These are phyloP conservation scores for Candida tallmaniae DNA, from an alignment of 805 yeast genomes.

Conservation along the genomic window DNA sequence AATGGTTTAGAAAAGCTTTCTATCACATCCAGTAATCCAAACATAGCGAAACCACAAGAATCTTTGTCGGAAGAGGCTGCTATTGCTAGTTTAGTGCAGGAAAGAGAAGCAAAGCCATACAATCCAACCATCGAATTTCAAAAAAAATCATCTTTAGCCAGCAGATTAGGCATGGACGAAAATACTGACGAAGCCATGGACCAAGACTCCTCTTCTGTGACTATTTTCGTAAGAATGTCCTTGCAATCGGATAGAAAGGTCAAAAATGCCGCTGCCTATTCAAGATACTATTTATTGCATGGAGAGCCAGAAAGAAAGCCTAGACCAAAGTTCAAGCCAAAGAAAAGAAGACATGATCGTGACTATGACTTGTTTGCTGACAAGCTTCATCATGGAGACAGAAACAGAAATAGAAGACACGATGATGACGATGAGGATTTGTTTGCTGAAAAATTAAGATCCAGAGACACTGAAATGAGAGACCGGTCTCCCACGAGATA, in stretches of 20 bases:
- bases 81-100: conserved; percentile 26
- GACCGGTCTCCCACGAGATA: conserved; percentile 2
- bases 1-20: conserved; percentile 28
- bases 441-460: conserved; percentile 29
- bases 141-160: conserved; percentile 25
- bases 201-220: conserved; percentile 34
- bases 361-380: conserved; percentile 32
- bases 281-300: conserved; percentile 61
- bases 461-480: conserved; percentile 14
- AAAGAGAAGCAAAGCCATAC: conserved; percentile 39
- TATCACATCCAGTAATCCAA: conserved; percentile 23
- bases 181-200: conserved; percentile 23
- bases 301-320: conserved; percentile 62
- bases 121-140: conserved; percentile 30
- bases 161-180: conserved; percentile 22
- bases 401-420: not conserved
- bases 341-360: conserved; percentile 7
- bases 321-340: conserved; percentile 3
- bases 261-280: conserved; percentile 50
- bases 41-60: conserved; percentile 10
- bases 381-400: no score
- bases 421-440: conserved; percentile 29
- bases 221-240: conserved; percentile 46
- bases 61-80: conserved; percentile 18
- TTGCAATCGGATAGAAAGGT: conserved; percentile 52